Evolutionary conservation across 108 stramenopile genomes (phyloP).

Genomic region (Craspedostauros australis): DNA sequence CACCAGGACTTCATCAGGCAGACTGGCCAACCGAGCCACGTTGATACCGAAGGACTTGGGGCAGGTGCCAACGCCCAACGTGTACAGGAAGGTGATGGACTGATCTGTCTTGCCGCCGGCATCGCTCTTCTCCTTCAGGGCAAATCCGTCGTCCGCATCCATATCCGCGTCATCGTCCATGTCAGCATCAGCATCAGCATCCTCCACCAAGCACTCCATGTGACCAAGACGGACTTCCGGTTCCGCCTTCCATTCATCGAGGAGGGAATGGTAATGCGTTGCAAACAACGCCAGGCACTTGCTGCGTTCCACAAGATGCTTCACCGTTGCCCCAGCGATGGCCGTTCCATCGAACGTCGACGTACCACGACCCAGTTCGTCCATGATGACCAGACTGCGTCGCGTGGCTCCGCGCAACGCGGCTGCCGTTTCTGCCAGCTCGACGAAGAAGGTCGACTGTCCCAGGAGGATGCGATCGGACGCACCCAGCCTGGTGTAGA

Average conservation of each 20-base stretch:
- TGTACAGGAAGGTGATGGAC: slow-evolving; percentile 97
- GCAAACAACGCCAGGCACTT: slow-evolving; percentile 94
- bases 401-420: slow-evolving; percentile 92
- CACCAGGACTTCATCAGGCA: slow-evolving; percentile 90
- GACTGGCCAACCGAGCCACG: slow-evolving; percentile 93
- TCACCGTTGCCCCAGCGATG: slow-evolving; percentile 95
- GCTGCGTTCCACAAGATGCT: slow-evolving; percentile 85
- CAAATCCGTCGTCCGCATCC: not conserved
- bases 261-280: slow-evolving; percentile 96
- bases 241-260: slow-evolving; percentile 89
- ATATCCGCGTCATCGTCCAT: too few species aligned
- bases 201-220: slow-evolving; percentile 97
- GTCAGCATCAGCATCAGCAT: slow-evolving; percentile 26
- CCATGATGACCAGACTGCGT: slow-evolving; percentile 94
- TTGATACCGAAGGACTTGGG: slow-evolving; percentile 99
- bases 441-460: slow-evolving; percentile 98
- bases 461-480: slow-evolving; percentile 97
- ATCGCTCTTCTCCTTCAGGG: slow-evolving; percentile 6
- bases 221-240: slow-evolving; percentile 87
- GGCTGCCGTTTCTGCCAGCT: slow-evolving; percentile 96
- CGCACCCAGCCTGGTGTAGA: slow-evolving; percentile 99
- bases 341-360: slow-evolving; percentile 99
- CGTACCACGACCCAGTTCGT: slow-evolving; percentile 97
- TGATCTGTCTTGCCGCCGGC: slow-evolving; percentile 29
- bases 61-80: slow-evolving; percentile 87